These are phyloP conservation scores for Apiotrichum laibachii DNA, from an alignment of 1,284 basidiomycete genomes.

Conservation along the genomic window DNA sequence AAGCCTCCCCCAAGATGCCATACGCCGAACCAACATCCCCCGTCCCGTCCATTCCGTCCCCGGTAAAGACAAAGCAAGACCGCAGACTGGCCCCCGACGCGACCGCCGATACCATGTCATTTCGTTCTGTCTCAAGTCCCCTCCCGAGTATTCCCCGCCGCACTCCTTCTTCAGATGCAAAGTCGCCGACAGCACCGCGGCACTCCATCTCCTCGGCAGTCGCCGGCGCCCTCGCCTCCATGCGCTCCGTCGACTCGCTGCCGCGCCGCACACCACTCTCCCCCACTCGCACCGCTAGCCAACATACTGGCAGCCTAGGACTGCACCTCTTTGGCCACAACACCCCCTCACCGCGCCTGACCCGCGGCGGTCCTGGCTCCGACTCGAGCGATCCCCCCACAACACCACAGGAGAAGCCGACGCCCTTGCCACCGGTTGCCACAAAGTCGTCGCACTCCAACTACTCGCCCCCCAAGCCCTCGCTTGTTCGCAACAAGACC, in stretches of 20 bases:
- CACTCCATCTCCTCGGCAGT: background rate
- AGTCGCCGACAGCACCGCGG: background rate
- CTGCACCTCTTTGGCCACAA: background rate
- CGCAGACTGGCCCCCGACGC: background rate
- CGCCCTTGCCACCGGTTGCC: background rate
- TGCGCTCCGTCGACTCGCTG: constrained; percentile 9
- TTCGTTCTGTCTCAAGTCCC: constrained; percentile 22
- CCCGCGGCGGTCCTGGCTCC: background rate
- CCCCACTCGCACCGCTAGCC: background rate
- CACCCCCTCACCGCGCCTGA: background rate
- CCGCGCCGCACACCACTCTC: constrained; percentile 3
- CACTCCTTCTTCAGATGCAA: constrained; percentile 20
- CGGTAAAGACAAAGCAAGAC: constrained; percentile 18
- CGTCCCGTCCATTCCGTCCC: constrained; percentile 31
- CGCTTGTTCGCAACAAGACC: constrained; percentile 2
- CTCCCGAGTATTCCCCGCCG: constrained; percentile 47
- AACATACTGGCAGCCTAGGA: constrained; percentile 1
- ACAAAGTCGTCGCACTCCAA: constrained; percentile 1
- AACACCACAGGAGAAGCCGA: constrained; percentile 4
- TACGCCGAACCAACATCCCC: constrained; percentile 48
- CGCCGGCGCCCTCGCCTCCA: constrained; percentile 8
- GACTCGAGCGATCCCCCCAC: background rate
- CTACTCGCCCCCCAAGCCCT: constrained; percentile 10
- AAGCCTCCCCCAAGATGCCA: constrained; percentile 48
- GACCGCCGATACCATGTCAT: background rate